Base-by-base conservation (phyloP, 2,329 filamentous ascomycete species). In the Colletotrichum phormii region DNA sequence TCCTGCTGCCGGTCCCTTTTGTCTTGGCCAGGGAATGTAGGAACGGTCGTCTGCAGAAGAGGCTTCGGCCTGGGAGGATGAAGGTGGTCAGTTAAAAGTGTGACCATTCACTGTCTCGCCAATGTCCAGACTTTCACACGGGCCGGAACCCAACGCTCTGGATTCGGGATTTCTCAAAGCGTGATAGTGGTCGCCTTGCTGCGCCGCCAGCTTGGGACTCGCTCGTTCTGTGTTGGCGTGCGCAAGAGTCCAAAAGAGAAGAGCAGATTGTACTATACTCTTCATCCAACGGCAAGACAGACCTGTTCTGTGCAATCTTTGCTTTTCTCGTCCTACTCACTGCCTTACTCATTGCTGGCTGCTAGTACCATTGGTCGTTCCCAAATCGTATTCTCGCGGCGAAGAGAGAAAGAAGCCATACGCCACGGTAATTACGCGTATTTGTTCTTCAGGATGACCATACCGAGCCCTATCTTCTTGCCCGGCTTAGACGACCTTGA, bases 11-110 rank as follows among this genome's bases (percentile, higher is more conserved):
- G 11, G 35, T 54, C 61, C 29, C n/a, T n/a, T 18, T 46, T 73
- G 71, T 73, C 71, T 65, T 65, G 55, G 7, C 55, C 61, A 35
- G 60, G 66, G 67, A 63, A 55, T 71, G 66, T 60, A 73, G 67
- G 55, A 64, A 24, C 31, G 46, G 57, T 33, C 53, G 26, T 59
- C 66, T 11, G 66, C 33, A 5, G 26, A 5, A 11, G 11, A 37
- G n/a, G 24, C n/a, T 53, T 29, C 46, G 22, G 53, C 12, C 33
- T 57, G 5, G 35, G 51, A 49, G 8, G 42, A 49, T 49, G 42
- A 46, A 65, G 61, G 61, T 57, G 18, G 18, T 18, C 49, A 33
- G 37, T 61, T 73, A 53, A 65, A 65, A 54, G 55, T 61, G 26
- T 33, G 33, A 51, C 24, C 37, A 12, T 71, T 62, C 60, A 49